A percentile compares a stretch with the other conserved stretches of the same genome.
Conservation (phyloP, 371 early-diverging fungal genomes). For the Mortierella sp. region DNA sequence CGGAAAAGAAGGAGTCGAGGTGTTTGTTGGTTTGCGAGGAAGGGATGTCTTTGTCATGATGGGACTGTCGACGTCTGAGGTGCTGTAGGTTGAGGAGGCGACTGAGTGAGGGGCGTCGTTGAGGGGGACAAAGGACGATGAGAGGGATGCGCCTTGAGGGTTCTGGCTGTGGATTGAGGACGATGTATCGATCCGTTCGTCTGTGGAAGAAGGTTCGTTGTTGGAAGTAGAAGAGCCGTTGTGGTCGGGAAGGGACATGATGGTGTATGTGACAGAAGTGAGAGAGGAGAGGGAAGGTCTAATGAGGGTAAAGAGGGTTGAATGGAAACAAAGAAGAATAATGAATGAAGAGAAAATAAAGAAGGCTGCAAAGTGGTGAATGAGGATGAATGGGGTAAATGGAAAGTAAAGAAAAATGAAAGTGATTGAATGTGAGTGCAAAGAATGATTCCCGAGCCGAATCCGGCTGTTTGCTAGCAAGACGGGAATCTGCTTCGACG, state of each 20-base stretch:
- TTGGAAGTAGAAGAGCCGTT: conserved; percentile 10
- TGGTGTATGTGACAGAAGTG: not conserved
- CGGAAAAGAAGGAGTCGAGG: not conserved
- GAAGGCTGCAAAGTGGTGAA: not conserved
- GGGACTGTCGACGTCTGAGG: conserved; percentile 37
- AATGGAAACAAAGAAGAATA: not conserved
- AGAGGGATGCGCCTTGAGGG: conserved; percentile 3
- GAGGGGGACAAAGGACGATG: conserved; percentile 36
- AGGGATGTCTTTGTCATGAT: conserved; percentile 36
- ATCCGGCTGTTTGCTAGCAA: too few species aligned
- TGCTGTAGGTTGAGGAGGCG: conserved; percentile 30
- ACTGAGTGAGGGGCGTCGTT: conserved; percentile 14
- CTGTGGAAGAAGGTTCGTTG: not conserved
- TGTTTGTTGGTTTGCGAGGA: conserved; percentile 8
- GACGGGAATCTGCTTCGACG: too few species aligned
- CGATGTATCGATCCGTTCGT: conserved; percentile 6
- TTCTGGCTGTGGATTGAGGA: conserved; percentile 6
- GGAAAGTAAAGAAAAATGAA: not conserved
- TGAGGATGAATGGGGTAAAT: conserved; percentile 9
- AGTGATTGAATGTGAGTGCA: not conserved
- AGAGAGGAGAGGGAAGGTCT: not conserved
- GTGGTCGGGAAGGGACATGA: conserved; percentile 18
- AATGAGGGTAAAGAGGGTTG: not conserved
- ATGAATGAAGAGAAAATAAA: not conserved
- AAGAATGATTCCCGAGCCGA: too few species aligned